Percentiles rank a stretch among this genome's conserved stretches.
These are phyloP conservation scores for Saccharomyces hybrid DNA, from an alignment of 1,139 yeast genomes.

Conservation along the genomic window DNA sequence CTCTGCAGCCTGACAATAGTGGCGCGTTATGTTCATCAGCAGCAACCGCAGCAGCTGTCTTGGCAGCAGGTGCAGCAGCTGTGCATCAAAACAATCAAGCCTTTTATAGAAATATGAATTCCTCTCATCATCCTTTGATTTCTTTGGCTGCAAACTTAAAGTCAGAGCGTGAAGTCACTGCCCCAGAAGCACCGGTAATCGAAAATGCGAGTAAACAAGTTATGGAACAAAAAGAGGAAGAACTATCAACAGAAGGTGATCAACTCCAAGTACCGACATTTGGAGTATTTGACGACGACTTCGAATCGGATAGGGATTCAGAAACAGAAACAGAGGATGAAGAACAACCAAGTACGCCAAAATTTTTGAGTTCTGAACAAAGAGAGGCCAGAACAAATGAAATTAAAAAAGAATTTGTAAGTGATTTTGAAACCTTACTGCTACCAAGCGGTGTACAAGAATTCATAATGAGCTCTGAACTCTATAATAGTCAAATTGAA, in stretches of 20 bases:
- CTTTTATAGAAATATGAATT: constrained; percentile 9
- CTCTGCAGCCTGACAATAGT: constrained; percentile 1
- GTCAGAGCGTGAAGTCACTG: not conserved
- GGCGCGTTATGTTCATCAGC: constrained; percentile 7
- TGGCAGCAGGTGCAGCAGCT: constrained; percentile 26
- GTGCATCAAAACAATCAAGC: constrained; percentile 22
- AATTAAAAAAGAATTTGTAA: constrained; percentile 11
- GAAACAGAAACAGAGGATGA: constrained; percentile 2
- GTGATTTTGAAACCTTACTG: constrained; percentile 37
- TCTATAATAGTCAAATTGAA: constrained; percentile 19
- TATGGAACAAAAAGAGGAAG: constrained; percentile 20
- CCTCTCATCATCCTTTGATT: not conserved
- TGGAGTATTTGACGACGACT: constrained; percentile 6
- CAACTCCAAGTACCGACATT: constrained; percentile 7
- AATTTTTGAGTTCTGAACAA: constrained; percentile 8
- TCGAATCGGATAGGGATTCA: constrained; percentile 5
- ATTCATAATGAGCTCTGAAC: constrained; percentile 29
- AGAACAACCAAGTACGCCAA: constrained; percentile 9
- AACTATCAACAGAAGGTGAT: constrained; percentile 27
- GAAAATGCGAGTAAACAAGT: not conserved
- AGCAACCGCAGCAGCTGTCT: constrained; percentile 3
- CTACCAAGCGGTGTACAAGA: constrained; percentile 73
- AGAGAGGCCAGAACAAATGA: constrained; percentile 8
- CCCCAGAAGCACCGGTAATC: not conserved
- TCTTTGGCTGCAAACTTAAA: not conserved